These are phyloP conservation scores for Fusarium sulawesiense DNA, from an alignment of 2,329 filamentous ascomycete genomes.

Conservation along the genomic window DNA sequence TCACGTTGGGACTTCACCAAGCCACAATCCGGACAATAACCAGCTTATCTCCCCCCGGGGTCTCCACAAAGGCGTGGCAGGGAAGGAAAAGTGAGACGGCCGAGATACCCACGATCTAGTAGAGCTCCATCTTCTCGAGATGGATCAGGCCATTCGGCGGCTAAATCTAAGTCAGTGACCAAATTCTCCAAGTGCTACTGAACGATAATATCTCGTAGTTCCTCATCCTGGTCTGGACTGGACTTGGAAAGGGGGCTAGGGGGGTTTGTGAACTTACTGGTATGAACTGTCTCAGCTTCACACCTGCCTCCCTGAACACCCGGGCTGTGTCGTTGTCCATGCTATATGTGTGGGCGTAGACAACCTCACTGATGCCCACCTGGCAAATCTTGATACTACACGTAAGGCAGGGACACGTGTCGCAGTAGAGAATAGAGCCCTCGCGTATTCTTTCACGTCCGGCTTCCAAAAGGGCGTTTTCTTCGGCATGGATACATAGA, in stretches of 20 bases:
- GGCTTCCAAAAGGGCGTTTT: slow-evolving; percentile 95
- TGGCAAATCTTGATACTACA: slow-evolving; percentile 99
- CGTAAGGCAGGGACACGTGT: slow-evolving; percentile 96
- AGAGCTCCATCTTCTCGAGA: slow-evolving; percentile 64
- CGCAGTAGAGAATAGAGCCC: slow-evolving; percentile 87
- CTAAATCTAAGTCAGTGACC: slow-evolving; percentile 53
- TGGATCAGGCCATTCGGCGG: slow-evolving; percentile 73
- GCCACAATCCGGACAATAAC: slow-evolving; percentile 32
- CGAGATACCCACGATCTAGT: slow-evolving; percentile 40
- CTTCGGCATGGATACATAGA: slow-evolving; percentile 96
- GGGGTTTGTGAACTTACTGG: slow-evolving; percentile 68
- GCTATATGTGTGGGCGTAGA: slow-evolving; percentile 93
- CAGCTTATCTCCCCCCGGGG: slow-evolving; percentile 6
- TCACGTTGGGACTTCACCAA: slow-evolving; percentile 19
- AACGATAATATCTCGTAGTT: background rate
- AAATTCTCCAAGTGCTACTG: background rate
- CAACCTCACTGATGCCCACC: slow-evolving; percentile 94
- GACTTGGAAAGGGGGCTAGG: slow-evolving; percentile 10
- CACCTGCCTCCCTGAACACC: slow-evolving; percentile 85
- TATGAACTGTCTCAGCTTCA: slow-evolving; percentile 86
- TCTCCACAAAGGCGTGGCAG: slow-evolving; percentile 32
- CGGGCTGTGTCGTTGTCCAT: slow-evolving; percentile 89
- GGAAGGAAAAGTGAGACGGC: slow-evolving; percentile 12
- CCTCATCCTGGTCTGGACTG: slow-evolving; percentile 20
- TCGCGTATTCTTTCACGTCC: slow-evolving; percentile 89